Conservation (phyloP, 2,329 filamentous ascomycete genomes). For the Hymenoscyphus infarciens region DNA sequence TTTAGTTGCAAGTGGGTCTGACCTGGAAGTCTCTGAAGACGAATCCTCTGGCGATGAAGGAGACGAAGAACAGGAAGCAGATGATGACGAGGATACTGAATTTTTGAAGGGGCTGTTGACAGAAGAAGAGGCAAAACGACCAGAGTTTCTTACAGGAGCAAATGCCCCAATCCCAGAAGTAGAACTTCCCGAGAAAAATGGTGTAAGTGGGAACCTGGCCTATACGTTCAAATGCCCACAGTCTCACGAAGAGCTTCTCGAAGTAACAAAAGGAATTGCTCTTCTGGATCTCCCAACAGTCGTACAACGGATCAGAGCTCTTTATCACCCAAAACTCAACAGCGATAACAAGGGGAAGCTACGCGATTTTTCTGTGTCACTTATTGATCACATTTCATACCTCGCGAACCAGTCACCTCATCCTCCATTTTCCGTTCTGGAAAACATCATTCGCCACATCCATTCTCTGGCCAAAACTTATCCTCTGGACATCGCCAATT, state of each 20-base stretch:
- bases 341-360: slow-evolving; percentile 83
- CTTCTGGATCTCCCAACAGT: slow-evolving; percentile 68
- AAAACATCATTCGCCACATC: slow-evolving; percentile 80
- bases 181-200: slow-evolving; percentile 37
- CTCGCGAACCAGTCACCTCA: slow-evolving; percentile 42
- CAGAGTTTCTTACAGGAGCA: slow-evolving; percentile 46
- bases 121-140: slow-evolving; percentile 52
- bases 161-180: slow-evolving; percentile 43
- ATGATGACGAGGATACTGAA: slow-evolving; percentile 58
- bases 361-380: slow-evolving; percentile 58
- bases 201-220: slow-evolving; percentile 56
- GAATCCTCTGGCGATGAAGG: slow-evolving; percentile 44
- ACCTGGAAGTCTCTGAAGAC: slow-evolving; percentile 55
- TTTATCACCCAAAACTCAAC: slow-evolving; percentile 87
- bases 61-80: slow-evolving; percentile 40
- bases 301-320: slow-evolving; percentile 81
- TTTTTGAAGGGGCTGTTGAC: slow-evolving; percentile 67
- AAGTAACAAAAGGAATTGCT: slow-evolving; percentile 59
- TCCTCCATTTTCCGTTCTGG: slow-evolving; percentile 65
- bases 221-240: slow-evolving; percentile 86
- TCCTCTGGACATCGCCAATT: slow-evolving; percentile 70
- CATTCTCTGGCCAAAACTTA: slow-evolving; percentile 90
- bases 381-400: slow-evolving; percentile 60
- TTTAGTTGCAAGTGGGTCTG: slow-evolving; percentile 77
- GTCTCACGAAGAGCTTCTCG: slow-evolving; percentile 68